A percentile compares a stretch with the other conserved stretches of the same genome.
Evolutionary conservation across 371 early-diverging fungal species (phyloP).

Genomic region (Massospora cicadina): DNA sequence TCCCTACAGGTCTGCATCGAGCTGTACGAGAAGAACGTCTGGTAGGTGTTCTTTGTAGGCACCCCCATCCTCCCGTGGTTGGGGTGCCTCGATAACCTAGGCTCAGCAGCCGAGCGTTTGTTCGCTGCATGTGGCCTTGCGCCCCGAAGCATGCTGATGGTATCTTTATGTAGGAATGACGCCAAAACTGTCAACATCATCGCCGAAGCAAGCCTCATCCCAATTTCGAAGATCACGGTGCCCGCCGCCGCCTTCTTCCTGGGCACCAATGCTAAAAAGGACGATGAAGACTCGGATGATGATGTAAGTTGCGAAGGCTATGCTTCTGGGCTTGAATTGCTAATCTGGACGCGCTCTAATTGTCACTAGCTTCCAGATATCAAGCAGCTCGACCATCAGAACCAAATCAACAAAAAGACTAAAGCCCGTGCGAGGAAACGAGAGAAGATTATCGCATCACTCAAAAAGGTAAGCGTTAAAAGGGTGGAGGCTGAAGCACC

Average conservation of each 20-base stretch:
- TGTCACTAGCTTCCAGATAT: slow-evolving; percentile 30
- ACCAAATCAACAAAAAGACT: slow-evolving; percentile 64
- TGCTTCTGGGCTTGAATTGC: no score
- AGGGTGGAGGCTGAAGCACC: slow-evolving; percentile 12
- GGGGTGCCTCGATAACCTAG: no score
- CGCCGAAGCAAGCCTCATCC: slow-evolving; percentile 87
- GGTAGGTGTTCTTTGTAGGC: slow-evolving; percentile 28
- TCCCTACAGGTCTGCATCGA: slow-evolving; percentile 90
- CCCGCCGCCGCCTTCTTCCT: slow-evolving; percentile 91
- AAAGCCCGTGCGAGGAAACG: slow-evolving; percentile 49
- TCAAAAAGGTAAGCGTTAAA: slow-evolving; percentile 33
- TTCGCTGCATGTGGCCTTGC: no score
- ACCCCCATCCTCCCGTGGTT: no score
- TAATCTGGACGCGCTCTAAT: not conserved
- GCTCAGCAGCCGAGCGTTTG: no score
- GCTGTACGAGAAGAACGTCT: slow-evolving; percentile 82
- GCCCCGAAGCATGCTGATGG: no score
- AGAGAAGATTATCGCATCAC: slow-evolving; percentile 47
- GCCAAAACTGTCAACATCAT: slow-evolving; percentile 93
- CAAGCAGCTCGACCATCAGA: slow-evolving; percentile 49
- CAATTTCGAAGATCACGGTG: slow-evolving; percentile 67
- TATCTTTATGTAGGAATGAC: slow-evolving; percentile 44
- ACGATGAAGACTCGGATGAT: slow-evolving; percentile 37
- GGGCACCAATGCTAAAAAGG: slow-evolving; percentile 46
- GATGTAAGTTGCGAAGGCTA: slow-evolving; percentile 22